Base-by-base conservation (phyloP, 768 basidiomycete species). In the Galerina marginata region DNA sequence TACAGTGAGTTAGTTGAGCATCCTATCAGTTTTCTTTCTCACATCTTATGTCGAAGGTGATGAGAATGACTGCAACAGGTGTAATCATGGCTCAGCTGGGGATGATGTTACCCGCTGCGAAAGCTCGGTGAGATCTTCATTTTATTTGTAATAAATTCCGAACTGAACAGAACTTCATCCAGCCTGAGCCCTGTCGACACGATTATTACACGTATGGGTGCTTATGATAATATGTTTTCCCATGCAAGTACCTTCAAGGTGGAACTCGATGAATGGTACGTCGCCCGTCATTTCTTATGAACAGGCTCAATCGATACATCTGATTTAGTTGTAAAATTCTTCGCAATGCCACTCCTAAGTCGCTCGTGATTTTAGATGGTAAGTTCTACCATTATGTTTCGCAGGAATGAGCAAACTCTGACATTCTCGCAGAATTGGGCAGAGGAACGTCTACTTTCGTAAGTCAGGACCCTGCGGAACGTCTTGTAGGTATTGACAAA, bases 171-270 rank as follows among this genome's bases (percentile, higher is more conserved):
- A 38, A 42, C 15, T 39, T 54, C 9, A 37, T 9, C 48, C 20
- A 95, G 94, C 38, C 71, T 99, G 48, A 91, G 89, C 61, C 94
- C 97, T 2, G 86, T 97, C 2, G 96, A 99, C 70, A 80, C 89
- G 11, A 97, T 99, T 64, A 84, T 94, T 59, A 98, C 97, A 2
- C 88, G 96, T 25, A 99, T 99, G 97, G 97, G 97, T 9, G 97
- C 97, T 2, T 97, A 98, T 71, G 96, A 99, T 69, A 95, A 95
- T 70, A 95, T 96, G 91, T 96, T 95, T 74, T 89, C 92, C 2
- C 89, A 93, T 66, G 86, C 95, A 1, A 95, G 93, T 74, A 98
- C 96, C 0, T 99, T 99, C 85, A 97, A 98, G 72, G 97, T 99
- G 20, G 97, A 99, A 72, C 79, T 99, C 58, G 97, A 99, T 71